Base-by-base conservation (phyloP, 805 yeast genomes). In the Wickerhamomyces chambardii region DNA sequence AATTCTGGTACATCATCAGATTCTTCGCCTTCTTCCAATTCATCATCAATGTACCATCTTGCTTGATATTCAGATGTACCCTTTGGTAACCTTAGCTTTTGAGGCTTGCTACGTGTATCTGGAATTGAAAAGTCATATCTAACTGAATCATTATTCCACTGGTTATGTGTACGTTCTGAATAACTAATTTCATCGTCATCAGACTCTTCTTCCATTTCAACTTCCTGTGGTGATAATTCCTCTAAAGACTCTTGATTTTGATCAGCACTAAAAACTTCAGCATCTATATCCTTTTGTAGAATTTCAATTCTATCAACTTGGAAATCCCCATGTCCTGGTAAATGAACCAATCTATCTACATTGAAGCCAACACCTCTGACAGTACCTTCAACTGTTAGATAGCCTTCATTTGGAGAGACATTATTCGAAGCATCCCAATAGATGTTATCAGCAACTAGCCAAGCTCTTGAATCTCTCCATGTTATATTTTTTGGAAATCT, bases 401-500 rank as follows among this genome's bases (percentile, higher is more conserved):
- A 50, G 7, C 64, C 66, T 36, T 56, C 62, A 19, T 47, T 36
- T 30, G 54, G 46, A 40, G 53, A 57, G 6, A 32, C 32, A 28
- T 40, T 36, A 22, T 51, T 47, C 10, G 44, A 38, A 5, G 58
- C 48, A 15, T 61, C 55, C 65, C 72, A 72, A 17, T 55, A 45
- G 1, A 83, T 66, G 4, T 58, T 50, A 45, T 87, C 94, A 2
- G 94, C 89, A 9, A 92, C 69, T 35, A 92, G 35, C 61, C 87
- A 92, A 7, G 95, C 90, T 52, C 98, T 69, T n/a, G 78, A 61
- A 47, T 90, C 97, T 61, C 97, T 78, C 97, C 98, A 92, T 17
- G 73, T 74, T 32, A 94, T 66, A 1, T 84, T 75, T 51, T 78
- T 79, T 19, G 98, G 98, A 48, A 79, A 74, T 59, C 78, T 84